These are phyloP conservation scores for Sporodiniella umbellata DNA, from an alignment of 371 early-diverging fungal species.

Conservation along the genomic window DNA sequence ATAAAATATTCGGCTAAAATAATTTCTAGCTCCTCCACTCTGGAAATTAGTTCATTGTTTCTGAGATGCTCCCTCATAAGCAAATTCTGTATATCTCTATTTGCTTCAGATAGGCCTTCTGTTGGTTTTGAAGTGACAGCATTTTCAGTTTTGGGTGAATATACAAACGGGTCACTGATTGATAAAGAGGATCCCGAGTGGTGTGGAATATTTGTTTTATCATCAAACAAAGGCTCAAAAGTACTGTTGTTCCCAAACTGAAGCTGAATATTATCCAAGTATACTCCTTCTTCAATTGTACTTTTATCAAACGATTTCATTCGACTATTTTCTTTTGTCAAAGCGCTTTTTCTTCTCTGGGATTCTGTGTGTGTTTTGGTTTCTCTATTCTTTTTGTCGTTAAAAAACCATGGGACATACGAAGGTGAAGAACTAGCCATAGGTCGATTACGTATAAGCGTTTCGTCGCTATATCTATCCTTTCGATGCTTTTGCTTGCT, in stretches of 20 bases:
- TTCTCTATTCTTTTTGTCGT: background rate
- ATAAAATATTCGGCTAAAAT: slow-evolving; percentile 39
- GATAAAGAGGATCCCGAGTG: background rate
- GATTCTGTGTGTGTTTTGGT: background rate
- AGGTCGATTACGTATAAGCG: background rate
- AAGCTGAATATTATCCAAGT: background rate
- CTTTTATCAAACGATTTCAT: background rate
- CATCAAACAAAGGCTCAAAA: background rate
- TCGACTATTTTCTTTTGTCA: background rate
- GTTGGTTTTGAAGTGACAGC: background rate
- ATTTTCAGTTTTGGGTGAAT: background rate
- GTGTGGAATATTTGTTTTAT: background rate
- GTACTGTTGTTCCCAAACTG: background rate
- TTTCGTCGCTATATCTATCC: background rate
- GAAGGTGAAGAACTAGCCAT: background rate
- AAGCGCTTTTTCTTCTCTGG: background rate
- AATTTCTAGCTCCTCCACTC: slow-evolving; percentile 33
- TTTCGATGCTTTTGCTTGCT: slow-evolving; percentile 9
- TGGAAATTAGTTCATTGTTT: slow-evolving; percentile 19
- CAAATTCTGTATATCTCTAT: background rate
- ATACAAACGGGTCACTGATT: background rate
- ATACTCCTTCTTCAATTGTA: background rate
- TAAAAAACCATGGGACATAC: slow-evolving; percentile 18
- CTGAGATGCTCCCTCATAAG: slow-evolving; percentile 5
- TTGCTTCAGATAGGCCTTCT: background rate